A percentile compares a stretch with the other conserved stretches of the same genome.
Conservation (phyloP, 176 grass and related monocot species). For the Calamus simplicifolius region DNA sequence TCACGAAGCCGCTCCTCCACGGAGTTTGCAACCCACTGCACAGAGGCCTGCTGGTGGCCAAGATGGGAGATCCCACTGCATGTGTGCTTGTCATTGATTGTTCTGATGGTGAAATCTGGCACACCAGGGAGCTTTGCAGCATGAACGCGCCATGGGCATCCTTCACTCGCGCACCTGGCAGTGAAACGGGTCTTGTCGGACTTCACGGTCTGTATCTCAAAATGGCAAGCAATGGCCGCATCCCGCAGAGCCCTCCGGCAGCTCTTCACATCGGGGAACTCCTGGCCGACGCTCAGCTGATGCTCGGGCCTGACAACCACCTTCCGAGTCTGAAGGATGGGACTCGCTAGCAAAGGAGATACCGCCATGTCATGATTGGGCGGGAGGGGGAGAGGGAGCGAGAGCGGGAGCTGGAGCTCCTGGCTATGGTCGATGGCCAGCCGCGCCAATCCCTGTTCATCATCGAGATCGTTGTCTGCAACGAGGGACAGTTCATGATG, state of each 20-base stretch:
- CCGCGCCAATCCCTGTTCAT: conserved; percentile 48
- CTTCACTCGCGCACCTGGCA: conserved; percentile 66
- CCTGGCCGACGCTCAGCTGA: conserved; percentile 75
- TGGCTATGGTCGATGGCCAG: conserved; percentile 68
- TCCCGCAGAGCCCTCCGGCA: conserved; percentile 83
- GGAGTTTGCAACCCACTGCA: conserved; percentile 90
- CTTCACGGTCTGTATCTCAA: conserved; percentile 96
- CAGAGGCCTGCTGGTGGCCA: conserved; percentile 93
- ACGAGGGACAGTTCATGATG: conserved; percentile 51
- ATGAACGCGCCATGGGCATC: conserved; percentile 86
- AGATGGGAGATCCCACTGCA: conserved; percentile 87
- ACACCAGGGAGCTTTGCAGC: conserved; percentile 84
- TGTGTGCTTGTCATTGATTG: conserved; percentile 69
- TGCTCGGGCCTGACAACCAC: conserved; percentile 49
- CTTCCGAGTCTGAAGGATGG: conserved; percentile 59
- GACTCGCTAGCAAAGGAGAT: conserved; percentile 38
- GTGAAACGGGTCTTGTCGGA: conserved; percentile 88
- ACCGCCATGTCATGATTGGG: conserved; percentile 43
- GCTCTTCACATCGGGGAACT: conserved; percentile 81
- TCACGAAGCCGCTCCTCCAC: conserved; percentile 81
- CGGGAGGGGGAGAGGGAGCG: conserved; percentile 20
- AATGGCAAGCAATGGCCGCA: conserved; percentile 90
- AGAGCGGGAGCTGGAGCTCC: conserved; percentile 23
- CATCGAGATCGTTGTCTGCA: conserved; percentile 53
- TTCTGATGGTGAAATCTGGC: conserved; percentile 81